Evolutionary conservation across 805 yeast genomes (phyloP).

Genomic region (Ogataea saltuana): DNA sequence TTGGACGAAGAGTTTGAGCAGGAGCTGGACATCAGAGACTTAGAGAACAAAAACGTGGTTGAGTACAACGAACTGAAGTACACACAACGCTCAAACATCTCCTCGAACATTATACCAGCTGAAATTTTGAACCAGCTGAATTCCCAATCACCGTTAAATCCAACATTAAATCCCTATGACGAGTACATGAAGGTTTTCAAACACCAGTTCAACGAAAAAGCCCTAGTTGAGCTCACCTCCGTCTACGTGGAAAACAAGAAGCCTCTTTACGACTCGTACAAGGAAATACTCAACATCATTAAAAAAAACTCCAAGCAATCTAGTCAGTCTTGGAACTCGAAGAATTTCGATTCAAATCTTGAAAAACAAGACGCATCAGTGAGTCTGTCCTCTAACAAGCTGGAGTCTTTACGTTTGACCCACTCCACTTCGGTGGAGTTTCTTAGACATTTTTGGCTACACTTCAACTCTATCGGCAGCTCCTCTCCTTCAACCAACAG

Average conservation of each 20-base stretch:
- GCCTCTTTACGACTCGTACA: conserved; percentile 44
- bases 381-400: conserved; percentile 25
- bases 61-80: conserved; percentile 53
- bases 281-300: conserved; percentile 49
- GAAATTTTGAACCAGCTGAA: conserved; percentile 21
- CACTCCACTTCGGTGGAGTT: conserved; percentile 78
- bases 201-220: conserved; percentile 22
- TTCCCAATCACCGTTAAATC: conserved; percentile 31
- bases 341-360: conserved; percentile 20
- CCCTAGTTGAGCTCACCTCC: conserved; percentile 27
- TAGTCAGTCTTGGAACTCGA: conserved; percentile 44
- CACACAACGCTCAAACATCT: conserved; percentile 31
- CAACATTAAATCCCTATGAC: conserved; percentile 30
- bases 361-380: conserved; percentile 35
- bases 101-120: conserved; percentile 28
- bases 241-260: conserved; percentile 30
- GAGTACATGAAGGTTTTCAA: conserved; percentile 26
- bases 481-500: conserved; percentile 33
- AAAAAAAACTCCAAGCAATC: conserved; percentile 56
- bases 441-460: conserved; percentile 72
- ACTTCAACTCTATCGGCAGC: conserved; percentile 43
- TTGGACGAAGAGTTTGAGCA: conserved; percentile 41
- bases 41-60: conserved; percentile 47
- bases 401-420: conserved; percentile 55
- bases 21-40: conserved; percentile 52